A percentile compares a stretch with the other conserved stretches of the same genome.
phyloP scores from a whole-genome alignment of 345 rosid species.

The Corchorus olitorius region DNA sequence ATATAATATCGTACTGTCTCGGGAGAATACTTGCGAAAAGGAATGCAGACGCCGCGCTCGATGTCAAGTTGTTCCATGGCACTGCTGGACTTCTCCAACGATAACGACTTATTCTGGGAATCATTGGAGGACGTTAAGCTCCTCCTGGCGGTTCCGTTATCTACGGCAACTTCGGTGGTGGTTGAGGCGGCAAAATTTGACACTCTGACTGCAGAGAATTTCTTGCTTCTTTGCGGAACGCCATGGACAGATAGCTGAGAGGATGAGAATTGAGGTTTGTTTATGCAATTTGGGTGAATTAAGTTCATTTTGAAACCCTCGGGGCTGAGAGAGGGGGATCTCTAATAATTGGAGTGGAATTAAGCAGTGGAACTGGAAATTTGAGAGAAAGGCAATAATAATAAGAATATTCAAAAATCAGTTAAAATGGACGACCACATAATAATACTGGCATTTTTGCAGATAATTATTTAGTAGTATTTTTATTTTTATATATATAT shows the following conservation, averaged over 20 bases:
- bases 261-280: conserved; percentile 13
- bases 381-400: neutral
- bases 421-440: conserved; percentile 10
- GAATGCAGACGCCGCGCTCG: conserved; percentile 96
- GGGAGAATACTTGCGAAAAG: conserved; percentile 96
- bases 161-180: neutral
- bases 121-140: neutral
- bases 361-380: too few relatives aligned
- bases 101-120: conserved; percentile 5
- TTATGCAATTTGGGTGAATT: conserved; percentile 13
- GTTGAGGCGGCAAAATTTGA: conserved; percentile 20
- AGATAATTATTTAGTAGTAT: neutral
- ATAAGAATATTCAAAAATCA: neutral
- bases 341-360: too few relatives aligned
- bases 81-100: conserved; percentile 43
- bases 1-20: conserved; percentile 63
- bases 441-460: neutral
- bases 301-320: conserved; percentile 10
- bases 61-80: conserved; percentile 92
- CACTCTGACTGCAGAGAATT: conserved; percentile 5
- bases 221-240: conserved; percentile 19
- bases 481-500: too few relatives aligned
- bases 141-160: neutral
- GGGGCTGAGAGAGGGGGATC: neutral
- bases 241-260: conserved; percentile 17